Evolutionary conservation across 2,329 filamentous ascomycete genomes (phyloP), one percentile per base, ranked within the genome.

Genomic region (Emergomyces orientalis): DNA sequence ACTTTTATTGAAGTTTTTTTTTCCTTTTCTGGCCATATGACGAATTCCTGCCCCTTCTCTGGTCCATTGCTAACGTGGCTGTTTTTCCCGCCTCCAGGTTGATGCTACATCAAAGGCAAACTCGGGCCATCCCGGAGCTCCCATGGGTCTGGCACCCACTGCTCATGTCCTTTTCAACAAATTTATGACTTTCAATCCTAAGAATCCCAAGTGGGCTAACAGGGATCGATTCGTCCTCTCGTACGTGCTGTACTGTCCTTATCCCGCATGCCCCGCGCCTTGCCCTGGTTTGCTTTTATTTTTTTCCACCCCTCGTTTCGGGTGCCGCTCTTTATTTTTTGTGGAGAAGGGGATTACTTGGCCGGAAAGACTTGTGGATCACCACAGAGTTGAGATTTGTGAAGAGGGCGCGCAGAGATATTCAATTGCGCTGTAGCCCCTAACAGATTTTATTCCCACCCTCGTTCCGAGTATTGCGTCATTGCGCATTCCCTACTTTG

Each of bases 181-280:
- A 80, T 95, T 97, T 85, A 91, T 99, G 91, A 95, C 82, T 78
- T 99, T 97, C 86, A 99, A 97, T 88, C 94, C 94, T 73, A 95
- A 97, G 88, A 97, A 96, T 86, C 90, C 94, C 72, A 84, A 91
- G 69, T 99, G 92, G 92, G 74, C 94, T 73, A 97, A 97, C 86
- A 88, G 94, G 75, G 94, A 99, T 81, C 89, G 94, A 78, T 99
- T 99, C 76, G 91, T 99, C 67, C 91, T 99, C 77, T 99, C 94
- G 92, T 97, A 86, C 85, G 92, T 88, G 9, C 19, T 32, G 9
- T 32, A 2, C 7, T 57, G 11, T 25, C 11, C 14, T 25, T 32
- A 22, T 56, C 14, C 22, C 17, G 14, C 22, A 22, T 41, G 11
- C 55, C 55, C 55, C 55, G 19, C 55, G 17, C 22, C 4, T 34